Evolutionary conservation across 2,329 filamentous ascomycete species (phyloP).

Genomic region (Hymenoscyphus infarciens): DNA sequence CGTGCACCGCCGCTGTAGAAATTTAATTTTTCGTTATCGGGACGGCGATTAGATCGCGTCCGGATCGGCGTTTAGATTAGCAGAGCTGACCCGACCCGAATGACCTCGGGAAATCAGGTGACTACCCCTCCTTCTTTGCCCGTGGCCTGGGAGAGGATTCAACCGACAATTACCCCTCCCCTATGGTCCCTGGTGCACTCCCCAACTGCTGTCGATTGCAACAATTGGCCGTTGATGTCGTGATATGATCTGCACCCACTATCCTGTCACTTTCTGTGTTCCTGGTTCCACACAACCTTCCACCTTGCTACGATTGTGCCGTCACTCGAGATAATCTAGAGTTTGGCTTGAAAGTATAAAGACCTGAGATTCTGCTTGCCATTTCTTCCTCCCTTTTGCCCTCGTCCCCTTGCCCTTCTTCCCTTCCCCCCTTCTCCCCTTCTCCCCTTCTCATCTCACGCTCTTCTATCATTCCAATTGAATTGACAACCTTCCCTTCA

Average conservation of each 20-base stretch:
- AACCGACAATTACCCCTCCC: neutral
- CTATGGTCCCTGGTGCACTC: no score
- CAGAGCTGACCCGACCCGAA: no score
- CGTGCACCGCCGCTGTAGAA: neutral
- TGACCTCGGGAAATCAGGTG: no score
- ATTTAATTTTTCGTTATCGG: neutral
- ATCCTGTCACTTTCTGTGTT: neutral
- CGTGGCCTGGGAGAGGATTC: neutral
- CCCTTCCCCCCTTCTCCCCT: no score
- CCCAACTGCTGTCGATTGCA: neutral
- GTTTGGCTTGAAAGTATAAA: neutral
- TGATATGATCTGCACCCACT: neutral
- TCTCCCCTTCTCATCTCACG: neutral
- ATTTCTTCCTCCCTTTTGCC: no score
- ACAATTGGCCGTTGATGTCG: conserved; percentile 3
- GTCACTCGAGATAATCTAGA: neutral
- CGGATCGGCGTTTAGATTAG: neutral
- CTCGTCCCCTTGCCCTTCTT: neutral
- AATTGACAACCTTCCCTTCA: neutral
- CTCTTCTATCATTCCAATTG: conserved; percentile 1
- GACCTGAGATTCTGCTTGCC: neutral
- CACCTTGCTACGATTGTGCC: neutral
- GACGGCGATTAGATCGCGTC: neutral
- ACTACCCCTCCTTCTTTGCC: neutral
- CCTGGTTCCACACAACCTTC: conserved; percentile 1